phyloP scores from a whole-genome alignment of 2,329 filamentous ascomycete genomes.

The Rasamsonia emersonii region DNA sequence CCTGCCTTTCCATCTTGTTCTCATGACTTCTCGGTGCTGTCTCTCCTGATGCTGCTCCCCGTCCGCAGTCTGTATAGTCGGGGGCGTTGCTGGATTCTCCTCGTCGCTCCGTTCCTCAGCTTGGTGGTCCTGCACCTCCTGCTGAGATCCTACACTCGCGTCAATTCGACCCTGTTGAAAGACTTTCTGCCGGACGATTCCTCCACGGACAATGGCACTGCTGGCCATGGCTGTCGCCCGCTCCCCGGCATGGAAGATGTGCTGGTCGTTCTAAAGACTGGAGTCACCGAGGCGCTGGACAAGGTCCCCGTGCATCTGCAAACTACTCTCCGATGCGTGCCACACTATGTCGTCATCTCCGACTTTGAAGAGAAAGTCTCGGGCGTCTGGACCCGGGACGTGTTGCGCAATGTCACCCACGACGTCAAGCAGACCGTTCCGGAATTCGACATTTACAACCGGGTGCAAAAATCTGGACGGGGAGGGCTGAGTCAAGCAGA shows the following conservation, averaged over 20 bases:
- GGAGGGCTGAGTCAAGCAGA: conserved; percentile 30
- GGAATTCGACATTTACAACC: conserved; percentile 46
- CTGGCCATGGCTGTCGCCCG: too few relatives aligned
- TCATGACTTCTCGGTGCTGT: too few relatives aligned
- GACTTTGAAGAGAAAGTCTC: conserved; percentile 47
- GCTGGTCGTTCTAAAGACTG: conserved; percentile 50
- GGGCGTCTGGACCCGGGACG: conserved; percentile 43
- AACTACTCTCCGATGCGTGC: conserved; percentile 48
- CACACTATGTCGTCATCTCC: conserved; percentile 50
- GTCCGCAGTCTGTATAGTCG: conserved; percentile 1
- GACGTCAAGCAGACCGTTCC: conserved; percentile 30
- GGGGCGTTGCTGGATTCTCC: conserved; percentile 3
- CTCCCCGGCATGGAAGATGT: conserved; percentile 41
- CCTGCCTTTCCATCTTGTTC: too few relatives aligned
- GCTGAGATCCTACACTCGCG: too few relatives aligned
- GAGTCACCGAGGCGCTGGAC: conserved; percentile 47
- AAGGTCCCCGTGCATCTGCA: conserved; percentile 48
- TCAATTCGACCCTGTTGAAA: too few relatives aligned
- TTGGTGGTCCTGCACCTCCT: conserved; percentile 3
- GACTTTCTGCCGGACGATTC: not conserved
- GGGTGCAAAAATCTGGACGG: conserved; percentile 35
- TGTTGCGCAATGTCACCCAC: conserved; percentile 37
- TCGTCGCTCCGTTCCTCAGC: conserved; percentile 4
- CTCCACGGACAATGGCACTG: not conserved
- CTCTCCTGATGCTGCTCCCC: too few relatives aligned